Evolutionary conservation across 2,329 filamentous ascomycete genomes (phyloP).

Genomic region (Calonectria pteridis): DNA sequence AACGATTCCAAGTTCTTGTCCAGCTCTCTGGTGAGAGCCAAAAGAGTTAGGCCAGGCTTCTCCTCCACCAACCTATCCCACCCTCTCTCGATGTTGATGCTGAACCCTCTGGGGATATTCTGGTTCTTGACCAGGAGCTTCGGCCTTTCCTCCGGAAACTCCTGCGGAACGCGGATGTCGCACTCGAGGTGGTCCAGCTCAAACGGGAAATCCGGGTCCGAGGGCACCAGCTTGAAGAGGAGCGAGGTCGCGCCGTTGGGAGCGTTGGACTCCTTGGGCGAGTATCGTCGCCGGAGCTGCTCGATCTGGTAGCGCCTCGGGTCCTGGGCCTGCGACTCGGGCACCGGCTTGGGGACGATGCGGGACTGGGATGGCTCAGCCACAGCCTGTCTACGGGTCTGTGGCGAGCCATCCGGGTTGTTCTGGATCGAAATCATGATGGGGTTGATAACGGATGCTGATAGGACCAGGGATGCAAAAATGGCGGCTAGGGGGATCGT

Average conservation of each 20-base stretch:
- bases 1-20: conserved; percentile 80
- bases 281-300: conserved; percentile 78
- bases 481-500: conserved; percentile 15
- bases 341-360: conserved; percentile 74
- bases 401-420: conserved; percentile 45
- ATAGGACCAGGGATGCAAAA: conserved; percentile 21
- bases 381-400: conserved; percentile 61
- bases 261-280: conserved; percentile 58
- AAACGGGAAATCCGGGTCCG: conserved; percentile 88
- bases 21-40: conserved; percentile 76
- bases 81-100: conserved; percentile 81
- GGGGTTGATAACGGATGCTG: conserved; percentile 15
- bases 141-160: conserved; percentile 72
- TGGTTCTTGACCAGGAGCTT: conserved; percentile 74
- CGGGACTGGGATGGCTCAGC: conserved; percentile 58
- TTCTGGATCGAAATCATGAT: conserved; percentile 56
- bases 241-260: conserved; percentile 67
- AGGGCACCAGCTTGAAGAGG: conserved; percentile 75
- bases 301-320: conserved; percentile 80
- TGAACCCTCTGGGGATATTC: conserved; percentile 77
- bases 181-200: conserved; percentile 78
- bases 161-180: conserved; percentile 72
- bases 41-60: conserved; percentile 68
- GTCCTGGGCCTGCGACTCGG: conserved; percentile 73
- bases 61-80: conserved; percentile 75